Evolutionary conservation across 768 basidiomycete species (phyloP), one percentile per base, ranked within the genome.

Genomic region (Scleroderma bovista): DNA sequence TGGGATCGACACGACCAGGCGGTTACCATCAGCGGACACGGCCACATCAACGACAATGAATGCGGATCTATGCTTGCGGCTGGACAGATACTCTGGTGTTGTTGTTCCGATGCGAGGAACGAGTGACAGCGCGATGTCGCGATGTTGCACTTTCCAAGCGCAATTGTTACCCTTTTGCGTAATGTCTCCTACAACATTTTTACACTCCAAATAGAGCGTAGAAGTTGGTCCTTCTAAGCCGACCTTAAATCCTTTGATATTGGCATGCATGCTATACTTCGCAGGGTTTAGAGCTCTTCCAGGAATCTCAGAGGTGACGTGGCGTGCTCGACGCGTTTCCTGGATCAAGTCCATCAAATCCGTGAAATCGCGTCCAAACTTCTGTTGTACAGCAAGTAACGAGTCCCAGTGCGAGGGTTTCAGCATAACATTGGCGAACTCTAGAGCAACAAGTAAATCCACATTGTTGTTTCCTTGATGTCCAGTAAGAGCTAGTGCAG

Each of bases 361-460:
- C 54, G 86, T 85, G 66, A 93, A 88, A 66, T 93, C 91, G 58
- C 86, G 84, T 6, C 88, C 91, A 51, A 93, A 93, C 60, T 92
- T 92, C 55, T 89, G 87, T 60, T 92, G 91, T 9, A 94, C 86
- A 5, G 78, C 79, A 2, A 93, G 75, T 3, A 93, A 65, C 5
- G 86, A 88, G 60, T 94, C 92, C 81, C 88, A 84, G 58, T 92
- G 83, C 1, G 81, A 79, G 5, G 88, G 87, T 59, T 88, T 91
- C 51, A 93, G 75, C 60, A 78, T 84, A 50, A 89, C 68, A 33
- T 83, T 75, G 54, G 92, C 76, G 48, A 80, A 79, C 10, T 88
- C 87, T 37, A 93, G 66, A 24, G 84, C 68, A 3, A 77, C 76
- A 20, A 85, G 63, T 6, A 80, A 69, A 37, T 82, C 72, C 17